A percentile compares a stretch with the other conserved stretches of the same genome.
Evolutionary conservation across 1,284 basidiomycete genomes (phyloP).

Genomic region (Austropuccinia psidii): DNA sequence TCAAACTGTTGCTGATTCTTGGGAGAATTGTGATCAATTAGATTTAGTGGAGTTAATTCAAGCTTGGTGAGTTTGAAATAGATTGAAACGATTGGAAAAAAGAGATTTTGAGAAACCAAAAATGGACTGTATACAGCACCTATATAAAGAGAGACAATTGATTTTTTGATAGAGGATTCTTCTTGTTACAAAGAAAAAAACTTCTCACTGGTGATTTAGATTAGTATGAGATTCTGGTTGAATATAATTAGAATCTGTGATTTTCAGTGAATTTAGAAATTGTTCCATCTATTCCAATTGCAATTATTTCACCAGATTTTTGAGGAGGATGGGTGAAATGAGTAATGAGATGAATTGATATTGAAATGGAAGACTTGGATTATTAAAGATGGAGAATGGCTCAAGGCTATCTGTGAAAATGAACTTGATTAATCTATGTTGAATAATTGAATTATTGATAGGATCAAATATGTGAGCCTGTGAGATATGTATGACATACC

Average conservation of each 20-base stretch:
- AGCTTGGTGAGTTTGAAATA: conserved; percentile 76
- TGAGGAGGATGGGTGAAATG: conserved; percentile 57
- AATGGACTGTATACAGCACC: not conserved
- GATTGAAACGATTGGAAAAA: conserved; percentile 51
- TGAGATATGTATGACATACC: too few species aligned
- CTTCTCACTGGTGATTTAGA: conserved; percentile 46
- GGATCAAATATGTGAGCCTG: conserved; percentile 34
- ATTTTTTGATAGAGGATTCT: not conserved
- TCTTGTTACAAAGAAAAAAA: conserved; percentile 16
- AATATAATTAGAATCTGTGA: conserved; percentile 40
- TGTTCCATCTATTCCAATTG: conserved; percentile 61
- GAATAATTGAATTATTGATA: conserved; percentile 39
- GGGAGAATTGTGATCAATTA: conserved; percentile 51
- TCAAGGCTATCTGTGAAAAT: conserved; percentile 19
- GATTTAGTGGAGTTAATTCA: conserved; percentile 49
- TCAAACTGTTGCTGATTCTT: conserved; percentile 45
- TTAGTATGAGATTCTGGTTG: conserved; percentile 44
- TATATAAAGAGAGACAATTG: not conserved
- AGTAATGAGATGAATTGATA: conserved; percentile 16
- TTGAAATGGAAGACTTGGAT: not conserved
- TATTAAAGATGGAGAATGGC: conserved; percentile 18
- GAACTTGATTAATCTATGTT: conserved; percentile 44
- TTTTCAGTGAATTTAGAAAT: conserved; percentile 48
- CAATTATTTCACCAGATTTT: conserved; percentile 71
- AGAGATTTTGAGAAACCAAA: conserved; percentile 13